phyloP scores from a whole-genome alignment of 148 eudicot species.

The Diospyros kaki region DNA sequence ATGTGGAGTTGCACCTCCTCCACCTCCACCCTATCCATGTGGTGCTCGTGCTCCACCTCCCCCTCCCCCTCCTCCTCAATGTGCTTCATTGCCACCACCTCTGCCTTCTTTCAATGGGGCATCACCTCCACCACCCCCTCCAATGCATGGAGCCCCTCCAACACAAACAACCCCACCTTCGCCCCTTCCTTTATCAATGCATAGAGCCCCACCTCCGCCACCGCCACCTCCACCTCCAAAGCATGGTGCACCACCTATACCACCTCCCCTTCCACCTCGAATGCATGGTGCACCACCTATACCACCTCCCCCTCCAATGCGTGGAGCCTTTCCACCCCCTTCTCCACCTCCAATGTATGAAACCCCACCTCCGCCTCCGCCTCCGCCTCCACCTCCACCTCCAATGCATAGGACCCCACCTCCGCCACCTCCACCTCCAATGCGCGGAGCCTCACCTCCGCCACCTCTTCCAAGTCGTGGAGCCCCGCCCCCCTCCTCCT shows the following conservation, averaged over 20 bases:
- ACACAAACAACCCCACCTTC: constrained; percentile 25
- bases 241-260: constrained; percentile 31
- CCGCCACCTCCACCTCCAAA: constrained; percentile 15
- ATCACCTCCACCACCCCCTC: constrained; percentile 26
- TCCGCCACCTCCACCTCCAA: constrained; percentile 23
- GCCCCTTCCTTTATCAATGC: constrained; percentile 15
- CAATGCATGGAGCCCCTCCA: constrained; percentile 6
- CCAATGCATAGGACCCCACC: constrained; percentile 8
- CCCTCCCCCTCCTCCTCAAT: constrained; percentile 20
- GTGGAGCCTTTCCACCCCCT: not conserved
- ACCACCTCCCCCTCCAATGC: constrained; percentile 28
- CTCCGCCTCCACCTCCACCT: constrained; percentile 8
- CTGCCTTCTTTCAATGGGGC: not conserved
- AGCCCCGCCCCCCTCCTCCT: constrained; percentile 37
- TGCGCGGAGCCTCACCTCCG: constrained; percentile 20
- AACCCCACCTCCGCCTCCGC: constrained; percentile 31
- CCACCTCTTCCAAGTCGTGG: constrained; percentile 31
- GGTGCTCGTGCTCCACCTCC: constrained; percentile 20
- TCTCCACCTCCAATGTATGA: constrained; percentile 16
- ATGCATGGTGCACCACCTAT: constrained; percentile 10
- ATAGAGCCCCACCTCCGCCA: constrained; percentile 17
- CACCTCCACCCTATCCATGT: not conserved
- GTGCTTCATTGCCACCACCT: too few species aligned
- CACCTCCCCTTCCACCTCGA: not conserved
- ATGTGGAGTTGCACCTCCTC: constrained; percentile 12